phyloP scores from a whole-genome alignment of 2,329 filamentous ascomycete species.

The Claviceps citrina region DNA sequence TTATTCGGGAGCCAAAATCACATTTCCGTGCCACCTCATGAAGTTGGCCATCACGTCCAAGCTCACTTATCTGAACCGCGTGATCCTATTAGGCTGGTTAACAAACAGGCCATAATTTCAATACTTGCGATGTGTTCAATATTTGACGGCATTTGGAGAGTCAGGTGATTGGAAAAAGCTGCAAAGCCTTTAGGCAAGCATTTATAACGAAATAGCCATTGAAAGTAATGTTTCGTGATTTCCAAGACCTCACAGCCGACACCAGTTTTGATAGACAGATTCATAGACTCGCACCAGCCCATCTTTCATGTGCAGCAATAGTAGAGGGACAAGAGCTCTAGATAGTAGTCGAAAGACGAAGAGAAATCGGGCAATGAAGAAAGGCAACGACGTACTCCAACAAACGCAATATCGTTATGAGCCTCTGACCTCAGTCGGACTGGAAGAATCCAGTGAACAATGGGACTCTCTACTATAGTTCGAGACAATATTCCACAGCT shows the following conservation, averaged over 20 bases:
- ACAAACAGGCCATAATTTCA: neutral
- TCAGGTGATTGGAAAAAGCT: neutral
- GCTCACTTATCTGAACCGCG: conserved; percentile 66
- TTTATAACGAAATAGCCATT: neutral
- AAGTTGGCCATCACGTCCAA: conserved; percentile 52
- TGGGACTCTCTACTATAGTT: conserved; percentile 62
- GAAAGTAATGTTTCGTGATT: neutral
- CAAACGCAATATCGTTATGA: conserved; percentile 71
- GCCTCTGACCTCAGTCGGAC: conserved; percentile 56
- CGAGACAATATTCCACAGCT: conserved; percentile 59
- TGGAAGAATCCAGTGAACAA: conserved; percentile 62
- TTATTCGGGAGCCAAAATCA: conserved; percentile 65
- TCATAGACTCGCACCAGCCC: neutral
- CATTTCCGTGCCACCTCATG: conserved; percentile 61
- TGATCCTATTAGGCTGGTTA: conserved; percentile 40
- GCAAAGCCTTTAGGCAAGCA: neutral
- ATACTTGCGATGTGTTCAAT: neutral
- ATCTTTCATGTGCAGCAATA: neutral
- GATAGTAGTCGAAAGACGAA: neutral
- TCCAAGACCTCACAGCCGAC: neutral
- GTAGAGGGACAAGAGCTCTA: neutral
- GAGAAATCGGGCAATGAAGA: neutral
- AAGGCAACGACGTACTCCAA: conserved; percentile 45
- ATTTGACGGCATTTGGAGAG: neutral
- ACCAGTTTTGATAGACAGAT: neutral